phyloP scores from a whole-genome alignment of 2,329 filamentous ascomycete species.

The Gaeumannomyces sp. region DNA sequence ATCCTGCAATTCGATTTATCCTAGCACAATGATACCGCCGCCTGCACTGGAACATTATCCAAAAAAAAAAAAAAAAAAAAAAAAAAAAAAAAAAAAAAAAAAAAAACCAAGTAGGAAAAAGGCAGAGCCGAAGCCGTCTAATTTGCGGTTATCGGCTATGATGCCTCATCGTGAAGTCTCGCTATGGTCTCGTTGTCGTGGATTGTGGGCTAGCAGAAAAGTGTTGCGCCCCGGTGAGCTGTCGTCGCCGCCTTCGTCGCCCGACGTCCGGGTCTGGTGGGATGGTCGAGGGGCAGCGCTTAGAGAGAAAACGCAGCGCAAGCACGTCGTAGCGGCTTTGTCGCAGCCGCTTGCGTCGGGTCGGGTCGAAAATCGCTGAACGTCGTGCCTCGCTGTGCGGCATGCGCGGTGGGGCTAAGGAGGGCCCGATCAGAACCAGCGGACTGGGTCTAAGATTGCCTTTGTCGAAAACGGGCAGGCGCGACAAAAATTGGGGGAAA shows the following conservation, averaged over 20 bases:
- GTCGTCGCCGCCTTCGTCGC: background rate
- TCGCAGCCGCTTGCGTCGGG: background rate
- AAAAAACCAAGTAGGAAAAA: too few relatives aligned
- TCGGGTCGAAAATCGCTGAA: background rate
- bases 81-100: constrained; percentile 8
- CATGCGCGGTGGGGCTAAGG: background rate
- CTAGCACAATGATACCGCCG: background rate
- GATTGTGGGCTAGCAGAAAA: background rate
- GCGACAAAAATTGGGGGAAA: background rate
- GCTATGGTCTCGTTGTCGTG: background rate
- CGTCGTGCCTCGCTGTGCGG: too few relatives aligned
- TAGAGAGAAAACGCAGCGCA: background rate
- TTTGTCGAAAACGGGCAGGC: background rate
- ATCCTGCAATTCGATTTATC: constrained; percentile 22
- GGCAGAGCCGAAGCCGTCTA: background rate
- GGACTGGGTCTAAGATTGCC: background rate
- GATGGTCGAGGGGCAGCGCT: background rate
- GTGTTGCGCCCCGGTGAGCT: background rate
- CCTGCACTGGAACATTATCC: constrained; percentile 6
- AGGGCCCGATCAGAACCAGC: background rate
- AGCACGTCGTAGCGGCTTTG: background rate
- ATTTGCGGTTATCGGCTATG: background rate
- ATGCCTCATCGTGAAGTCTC: background rate
- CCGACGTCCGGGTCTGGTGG: too few relatives aligned
- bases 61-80: constrained; percentile 5